Evolutionary conservation across 176 grass and related monocot species (phyloP), one percentile per base, ranked within the genome.

Genomic region (Echinochloa phyllopogon): DNA sequence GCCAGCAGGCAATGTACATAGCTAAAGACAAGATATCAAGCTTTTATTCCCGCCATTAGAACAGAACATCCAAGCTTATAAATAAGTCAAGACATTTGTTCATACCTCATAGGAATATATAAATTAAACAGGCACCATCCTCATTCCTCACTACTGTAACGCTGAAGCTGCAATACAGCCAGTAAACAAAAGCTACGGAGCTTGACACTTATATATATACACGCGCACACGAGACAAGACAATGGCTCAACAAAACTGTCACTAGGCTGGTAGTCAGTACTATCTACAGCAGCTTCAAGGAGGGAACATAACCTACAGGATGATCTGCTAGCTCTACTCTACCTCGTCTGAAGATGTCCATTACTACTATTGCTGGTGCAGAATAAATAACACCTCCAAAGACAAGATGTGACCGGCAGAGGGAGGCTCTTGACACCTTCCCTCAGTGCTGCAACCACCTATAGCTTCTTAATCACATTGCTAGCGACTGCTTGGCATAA

Each of bases 401-500:
- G 68, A 21, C 0, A 68, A 65, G 16, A 33, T 70, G 39, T 24
- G 21, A 8, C 15, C 13, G 38, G 41, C 29, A 39, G 4, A 80
- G 1, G 10, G 56, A 43, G 44, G 16, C 16, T 58, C 75, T 74
- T 58, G 65, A 2, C n/a, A 2, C 42, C 48, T 41, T 43, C 39
- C 11, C 0, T 69, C 39, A 59, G 27, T 77, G 52, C 9, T 48
- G 21, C 27, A 71, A 50, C 13, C n/a, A 41, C 52, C 18, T 18
- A 11, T 36, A 36, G 47, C 24, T 10, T 42, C 50, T 51, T 21
- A 18, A 47, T 90, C 69, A 90, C 84, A 90, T 87, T 38, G 84
- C 89, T 7, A 90, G 42, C 18, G 84, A 83, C 36, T 83, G 89
- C 73, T 90, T 90, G 59, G 69, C 12, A 41, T 79, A 87, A 37